These are phyloP conservation scores for Cladophialophora psammophila DNA, from an alignment of 2,329 filamentous ascomycete genomes.

Conservation along the genomic window DNA sequence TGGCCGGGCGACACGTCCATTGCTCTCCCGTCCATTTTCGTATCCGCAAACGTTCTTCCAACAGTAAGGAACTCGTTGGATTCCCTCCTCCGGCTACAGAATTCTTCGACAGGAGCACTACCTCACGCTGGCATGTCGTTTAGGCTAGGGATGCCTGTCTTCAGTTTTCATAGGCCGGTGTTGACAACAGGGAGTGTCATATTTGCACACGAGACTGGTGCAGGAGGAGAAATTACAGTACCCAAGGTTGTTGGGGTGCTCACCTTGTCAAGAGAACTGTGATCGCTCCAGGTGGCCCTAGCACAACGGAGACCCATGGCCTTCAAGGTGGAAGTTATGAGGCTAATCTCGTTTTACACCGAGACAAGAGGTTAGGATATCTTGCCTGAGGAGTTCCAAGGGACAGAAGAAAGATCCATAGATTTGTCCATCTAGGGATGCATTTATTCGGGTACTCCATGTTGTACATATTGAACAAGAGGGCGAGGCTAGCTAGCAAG, in stretches of 20 bases:
- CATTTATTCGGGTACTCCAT: not conserved
- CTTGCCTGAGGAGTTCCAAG: too few species aligned
- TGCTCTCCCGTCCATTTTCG: conserved; percentile 61
- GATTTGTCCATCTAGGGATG: not conserved
- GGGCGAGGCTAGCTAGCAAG: not conserved
- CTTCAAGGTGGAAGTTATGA: too few species aligned
- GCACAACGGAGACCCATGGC: too few species aligned
- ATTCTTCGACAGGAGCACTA: conserved; percentile 42
- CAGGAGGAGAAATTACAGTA: too few species aligned
- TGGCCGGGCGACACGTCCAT: conserved; percentile 70
- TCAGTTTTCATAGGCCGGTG: conserved; percentile 44
- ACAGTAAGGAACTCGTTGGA: conserved; percentile 58
- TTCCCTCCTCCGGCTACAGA: conserved; percentile 1
- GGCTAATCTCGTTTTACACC: too few species aligned
- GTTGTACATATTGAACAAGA: not conserved
- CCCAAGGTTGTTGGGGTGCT: too few species aligned
- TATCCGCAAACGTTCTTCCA: conserved; percentile 62
- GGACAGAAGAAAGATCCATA: not conserved
- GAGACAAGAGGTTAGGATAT: too few species aligned
- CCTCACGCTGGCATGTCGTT: conserved; percentile 61
- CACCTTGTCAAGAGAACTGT: too few species aligned
- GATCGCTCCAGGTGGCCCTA: too few species aligned
- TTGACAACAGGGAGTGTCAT: too few species aligned
- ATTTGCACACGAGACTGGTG: too few species aligned
- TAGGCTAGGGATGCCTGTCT: conserved; percentile 37